Evolutionary conservation across 1,284 basidiomycete genomes (phyloP).

Genomic region (Crepidotus sp.): DNA sequence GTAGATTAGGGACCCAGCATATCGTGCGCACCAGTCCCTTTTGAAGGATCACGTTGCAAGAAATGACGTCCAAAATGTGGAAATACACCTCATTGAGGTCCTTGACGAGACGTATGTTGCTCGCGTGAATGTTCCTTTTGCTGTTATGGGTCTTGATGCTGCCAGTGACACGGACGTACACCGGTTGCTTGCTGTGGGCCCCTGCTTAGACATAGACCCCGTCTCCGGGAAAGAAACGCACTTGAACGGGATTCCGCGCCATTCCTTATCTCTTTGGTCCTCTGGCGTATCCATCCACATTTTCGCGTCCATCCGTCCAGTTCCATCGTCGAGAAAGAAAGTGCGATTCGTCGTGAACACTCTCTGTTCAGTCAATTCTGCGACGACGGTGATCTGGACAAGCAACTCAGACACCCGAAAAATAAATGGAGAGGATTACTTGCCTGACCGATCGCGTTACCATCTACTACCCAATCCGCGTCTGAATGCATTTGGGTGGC

Average conservation of each 20-base stretch:
- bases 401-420: slow-evolving; percentile 6
- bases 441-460: slow-evolving; percentile 75
- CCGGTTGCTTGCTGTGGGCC: not conserved
- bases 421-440: slow-evolving; percentile 18
- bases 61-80: slow-evolving; percentile 55
- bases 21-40: slow-evolving; percentile 34
- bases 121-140: slow-evolving; percentile 77
- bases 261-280: slow-evolving; percentile 41
- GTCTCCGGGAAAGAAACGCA: slow-evolving; percentile 24
- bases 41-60: slow-evolving; percentile 38
- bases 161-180: slow-evolving; percentile 83
- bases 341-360: slow-evolving; percentile 65
- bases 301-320: slow-evolving; percentile 80
- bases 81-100: slow-evolving; percentile 81
- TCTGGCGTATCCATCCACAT: slow-evolving; percentile 79
- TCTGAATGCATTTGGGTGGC: slow-evolving; percentile 82
- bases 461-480: slow-evolving; percentile 82
- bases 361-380: slow-evolving; percentile 41
- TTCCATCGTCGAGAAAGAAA: slow-evolving; percentile 84
- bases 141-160: slow-evolving; percentile 79
- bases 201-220: not conserved
- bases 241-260: slow-evolving; percentile 36
- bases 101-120: slow-evolving; percentile 57
- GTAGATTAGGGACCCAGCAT: not conserved
- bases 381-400: slow-evolving; percentile 67